Conservation (phyloP, 805 yeast genomes). For the Yamadazyma insecticola region DNA sequence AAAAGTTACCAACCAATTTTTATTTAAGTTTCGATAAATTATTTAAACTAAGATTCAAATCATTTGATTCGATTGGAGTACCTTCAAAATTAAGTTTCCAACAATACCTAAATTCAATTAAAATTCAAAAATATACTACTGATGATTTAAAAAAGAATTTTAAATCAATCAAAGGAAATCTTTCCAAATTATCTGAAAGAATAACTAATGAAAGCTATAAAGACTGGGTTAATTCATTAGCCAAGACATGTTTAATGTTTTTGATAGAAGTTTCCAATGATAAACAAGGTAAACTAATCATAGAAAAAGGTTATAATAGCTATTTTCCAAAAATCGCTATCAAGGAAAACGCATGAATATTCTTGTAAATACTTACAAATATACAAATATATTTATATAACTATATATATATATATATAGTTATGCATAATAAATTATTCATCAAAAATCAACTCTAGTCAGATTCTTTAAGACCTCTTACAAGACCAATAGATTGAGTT, state of each 20-base stretch:
- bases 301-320: slow-evolving; percentile 7
- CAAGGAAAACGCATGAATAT: no score
- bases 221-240: slow-evolving; percentile 5
- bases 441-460: not conserved
- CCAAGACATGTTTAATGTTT: slow-evolving; percentile 11
- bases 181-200: not conserved
- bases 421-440: not conserved
- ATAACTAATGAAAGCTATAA: slow-evolving; percentile 3
- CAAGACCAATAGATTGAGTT: slow-evolving; percentile 2
- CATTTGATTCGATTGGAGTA: slow-evolving; percentile 12
- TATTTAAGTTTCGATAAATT: slow-evolving; percentile 7
- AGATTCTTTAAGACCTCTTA: not conserved
- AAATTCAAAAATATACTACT: not conserved
- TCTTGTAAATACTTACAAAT: no score
- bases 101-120: slow-evolving; percentile 4
- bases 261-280: no score
- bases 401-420: not conserved
- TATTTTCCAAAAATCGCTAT: slow-evolving; percentile 11
- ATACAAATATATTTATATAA: no score
- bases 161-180: slow-evolving; percentile 3
- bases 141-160: slow-evolving; percentile 3
- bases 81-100: slow-evolving; percentile 7
- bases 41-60: slow-evolving; percentile 10
- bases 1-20: slow-evolving; percentile 3
- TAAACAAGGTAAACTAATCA: not conserved